Percentiles rank a stretch among this genome's conserved stretches.
Evolutionary conservation across 176 grass and related monocot genomes (phyloP).

Genomic region (Oryza meridionalis): DNA sequence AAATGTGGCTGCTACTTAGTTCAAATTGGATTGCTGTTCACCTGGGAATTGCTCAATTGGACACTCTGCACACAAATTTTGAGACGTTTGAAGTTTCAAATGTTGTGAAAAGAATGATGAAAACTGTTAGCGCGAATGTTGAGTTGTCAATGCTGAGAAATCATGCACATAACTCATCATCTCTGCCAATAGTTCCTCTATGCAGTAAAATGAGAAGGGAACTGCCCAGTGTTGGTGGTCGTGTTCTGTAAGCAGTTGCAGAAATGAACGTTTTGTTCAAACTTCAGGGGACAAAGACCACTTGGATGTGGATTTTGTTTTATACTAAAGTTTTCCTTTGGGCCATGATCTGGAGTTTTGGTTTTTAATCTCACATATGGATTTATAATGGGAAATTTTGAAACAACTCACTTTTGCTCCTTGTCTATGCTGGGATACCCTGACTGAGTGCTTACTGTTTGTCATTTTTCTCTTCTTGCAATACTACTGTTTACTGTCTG

Average conservation of each 20-base stretch:
- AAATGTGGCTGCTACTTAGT: neutral
- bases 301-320: neutral
- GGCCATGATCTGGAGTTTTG: neutral
- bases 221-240: neutral
- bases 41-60: neutral
- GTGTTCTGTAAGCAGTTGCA: neutral
- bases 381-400: neutral
- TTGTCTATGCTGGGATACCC: conserved; percentile 7
- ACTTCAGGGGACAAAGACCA: neutral
- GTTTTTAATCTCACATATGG: neutral
- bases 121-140: neutral
- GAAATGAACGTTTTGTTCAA: neutral
- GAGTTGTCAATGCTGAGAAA: neutral
- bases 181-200: neutral
- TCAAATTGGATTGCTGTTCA: neutral
- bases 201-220: neutral
- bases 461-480: conserved; percentile 9
- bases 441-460: neutral
- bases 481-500: conserved; percentile 14
- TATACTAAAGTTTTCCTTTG: neutral
- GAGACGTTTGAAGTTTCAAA: neutral
- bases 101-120: neutral
- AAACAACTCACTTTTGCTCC: neutral
- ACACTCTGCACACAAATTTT: neutral
- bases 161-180: neutral